phyloP scores from a whole-genome alignment of 1,284 basidiomycete species.

The Ganoderma lucidum region DNA sequence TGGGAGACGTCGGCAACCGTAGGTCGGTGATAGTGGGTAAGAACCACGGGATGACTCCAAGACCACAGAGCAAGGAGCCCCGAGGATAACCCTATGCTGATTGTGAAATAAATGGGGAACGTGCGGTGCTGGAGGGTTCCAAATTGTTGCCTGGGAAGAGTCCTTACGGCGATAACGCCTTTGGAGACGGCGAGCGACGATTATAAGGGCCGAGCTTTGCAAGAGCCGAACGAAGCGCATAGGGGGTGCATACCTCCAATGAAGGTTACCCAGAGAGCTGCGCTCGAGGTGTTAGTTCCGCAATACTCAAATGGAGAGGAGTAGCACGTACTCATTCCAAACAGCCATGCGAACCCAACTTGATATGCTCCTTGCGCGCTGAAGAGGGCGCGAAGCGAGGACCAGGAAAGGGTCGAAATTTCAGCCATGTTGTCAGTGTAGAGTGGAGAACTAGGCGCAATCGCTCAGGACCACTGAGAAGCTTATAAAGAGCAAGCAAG shows the following conservation, averaged over 20 bases:
- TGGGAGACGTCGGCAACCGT: conserved; percentile 71
- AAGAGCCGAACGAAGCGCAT: neutral
- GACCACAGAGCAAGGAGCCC: conserved; percentile 70
- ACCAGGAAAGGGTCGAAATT: conserved; percentile 45
- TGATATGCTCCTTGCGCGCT: conserved; percentile 60
- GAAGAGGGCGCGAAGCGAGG: conserved; percentile 50
- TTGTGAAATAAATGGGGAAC: conserved; percentile 80
- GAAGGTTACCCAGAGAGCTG: conserved; percentile 73
- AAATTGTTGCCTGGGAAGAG: conserved; percentile 77
- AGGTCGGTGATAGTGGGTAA: conserved; percentile 57
- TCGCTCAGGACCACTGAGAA: neutral
- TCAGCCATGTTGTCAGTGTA: conserved; percentile 26
- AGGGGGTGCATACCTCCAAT: conserved; percentile 58
- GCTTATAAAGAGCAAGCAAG: neutral
- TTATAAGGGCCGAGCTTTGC: neutral
- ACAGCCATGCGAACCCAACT: conserved; percentile 65
- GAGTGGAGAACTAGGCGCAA: neutral
- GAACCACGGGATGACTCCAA: conserved; percentile 67
- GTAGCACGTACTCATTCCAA: conserved; percentile 69
- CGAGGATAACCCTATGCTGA: conserved; percentile 64
- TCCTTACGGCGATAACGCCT: conserved; percentile 67
- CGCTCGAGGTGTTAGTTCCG: conserved; percentile 12
- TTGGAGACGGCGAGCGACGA: neutral
- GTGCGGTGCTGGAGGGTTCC: conserved; percentile 77
- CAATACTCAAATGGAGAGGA: neutral